These are phyloP conservation scores for Centrapalus pauciflorus DNA, from an alignment of 129 eudicot species.

Conservation along the genomic window DNA sequence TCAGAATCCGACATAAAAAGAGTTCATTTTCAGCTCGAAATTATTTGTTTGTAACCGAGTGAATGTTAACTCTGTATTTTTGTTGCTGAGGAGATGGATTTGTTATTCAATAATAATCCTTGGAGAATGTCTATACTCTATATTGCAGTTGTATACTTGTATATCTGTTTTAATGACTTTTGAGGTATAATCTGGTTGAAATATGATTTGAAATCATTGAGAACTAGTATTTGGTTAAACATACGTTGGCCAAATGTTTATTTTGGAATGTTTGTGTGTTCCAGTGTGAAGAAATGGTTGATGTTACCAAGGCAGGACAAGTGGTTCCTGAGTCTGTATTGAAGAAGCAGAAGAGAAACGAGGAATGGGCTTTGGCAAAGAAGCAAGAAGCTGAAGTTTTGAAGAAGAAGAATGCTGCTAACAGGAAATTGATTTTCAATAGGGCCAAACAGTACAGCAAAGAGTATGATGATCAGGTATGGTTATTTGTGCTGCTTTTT, in stretches of 20 bases:
- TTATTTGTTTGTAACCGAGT: not conserved
- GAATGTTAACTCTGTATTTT: not conserved
- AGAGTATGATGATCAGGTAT: conserved; percentile 70
- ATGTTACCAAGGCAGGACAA: conserved; percentile 29
- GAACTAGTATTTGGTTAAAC: not conserved
- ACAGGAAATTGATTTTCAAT: conserved; percentile 52
- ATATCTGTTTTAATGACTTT: not conserved
- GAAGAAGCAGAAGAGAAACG: conserved; percentile 82
- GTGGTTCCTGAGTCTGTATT: conserved; percentile 64
- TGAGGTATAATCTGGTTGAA: not conserved
- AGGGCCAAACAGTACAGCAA: conserved; percentile 56
- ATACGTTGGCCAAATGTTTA: not conserved
- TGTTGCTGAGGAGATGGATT: not conserved
- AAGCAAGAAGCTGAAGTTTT: conserved; percentile 39
- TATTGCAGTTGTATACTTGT: too few relatives aligned
- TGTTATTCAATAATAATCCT: too few relatives aligned
- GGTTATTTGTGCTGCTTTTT: not conserved
- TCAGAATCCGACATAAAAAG: not conserved
- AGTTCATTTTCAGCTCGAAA: not conserved
- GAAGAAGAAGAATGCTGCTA: conserved; percentile 58
- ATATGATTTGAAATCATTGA: not conserved
- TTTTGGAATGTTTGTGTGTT: not conserved
- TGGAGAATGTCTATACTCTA: too few relatives aligned
- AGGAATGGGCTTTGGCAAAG: conserved; percentile 73
- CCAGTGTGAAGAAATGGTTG: conserved; percentile 44